phyloP scores from a whole-genome alignment of 1,284 basidiomycete species.

The Pseudozyma hubeiensis region DNA sequence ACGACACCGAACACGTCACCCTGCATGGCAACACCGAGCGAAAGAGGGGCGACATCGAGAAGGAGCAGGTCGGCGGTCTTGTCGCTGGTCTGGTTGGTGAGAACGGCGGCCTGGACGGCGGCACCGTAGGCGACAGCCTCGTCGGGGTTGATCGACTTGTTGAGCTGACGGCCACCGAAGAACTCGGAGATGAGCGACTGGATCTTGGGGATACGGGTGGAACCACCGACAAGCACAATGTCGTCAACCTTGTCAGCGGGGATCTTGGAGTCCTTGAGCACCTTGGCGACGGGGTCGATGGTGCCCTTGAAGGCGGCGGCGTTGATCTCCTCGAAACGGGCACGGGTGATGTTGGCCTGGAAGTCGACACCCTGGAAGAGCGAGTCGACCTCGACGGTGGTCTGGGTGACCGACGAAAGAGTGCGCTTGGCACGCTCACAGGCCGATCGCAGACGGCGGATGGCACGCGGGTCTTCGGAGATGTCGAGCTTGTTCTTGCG shows the following conservation, averaged over 20 bases:
- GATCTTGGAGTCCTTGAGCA: constrained; percentile 99
- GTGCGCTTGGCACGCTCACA: constrained; percentile 99
- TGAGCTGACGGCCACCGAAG: constrained; percentile 95
- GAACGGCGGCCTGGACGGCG: constrained; percentile 68
- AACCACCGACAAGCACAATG: constrained; percentile 99
- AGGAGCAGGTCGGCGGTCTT: constrained; percentile 69
- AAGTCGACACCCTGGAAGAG: constrained; percentile 82
- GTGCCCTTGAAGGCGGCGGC: constrained; percentile 93
- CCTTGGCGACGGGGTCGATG: constrained; percentile 97
- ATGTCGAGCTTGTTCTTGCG: constrained; percentile 84
- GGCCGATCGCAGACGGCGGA: constrained; percentile 92
- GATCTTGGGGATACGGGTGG: constrained; percentile 99
- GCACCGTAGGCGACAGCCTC: constrained; percentile 71
- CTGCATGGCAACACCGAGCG: constrained; percentile 69
- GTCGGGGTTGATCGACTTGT: constrained; percentile 82
- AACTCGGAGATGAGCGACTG: constrained; percentile 97
- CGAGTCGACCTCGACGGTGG: constrained; percentile 98
- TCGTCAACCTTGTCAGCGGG: constrained; percentile 96
- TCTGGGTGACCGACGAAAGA: constrained; percentile 96
- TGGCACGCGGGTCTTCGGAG: constrained; percentile 92
- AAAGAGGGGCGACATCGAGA: constrained; percentile 68
- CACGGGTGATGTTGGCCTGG: constrained; percentile 73
- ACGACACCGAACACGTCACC: constrained; percentile 69
- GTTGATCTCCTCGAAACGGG: constrained; percentile 99
- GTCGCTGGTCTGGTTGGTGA: constrained; percentile 69